Percentiles rank a stretch among this genome's conserved stretches.
Evolutionary conservation across 2,329 filamentous ascomycete genomes (phyloP).

Genomic region (Scedosporium dehoogii): DNA sequence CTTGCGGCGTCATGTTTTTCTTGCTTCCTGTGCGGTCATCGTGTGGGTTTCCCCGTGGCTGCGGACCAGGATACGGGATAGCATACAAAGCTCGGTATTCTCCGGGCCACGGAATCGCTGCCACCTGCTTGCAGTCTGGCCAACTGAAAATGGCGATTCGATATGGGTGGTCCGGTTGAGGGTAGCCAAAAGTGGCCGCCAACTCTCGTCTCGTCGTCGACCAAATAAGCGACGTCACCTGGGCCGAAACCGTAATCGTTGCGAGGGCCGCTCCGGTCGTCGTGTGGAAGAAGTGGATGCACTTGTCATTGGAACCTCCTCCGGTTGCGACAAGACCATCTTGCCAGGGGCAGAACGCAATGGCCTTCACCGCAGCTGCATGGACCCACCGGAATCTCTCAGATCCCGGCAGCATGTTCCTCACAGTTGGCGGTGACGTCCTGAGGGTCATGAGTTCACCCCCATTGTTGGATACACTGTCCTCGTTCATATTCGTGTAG

Average conservation of each 20-base stretch:
- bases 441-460: conserved; percentile 20
- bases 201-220: conserved; percentile 79
- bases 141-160: conserved; percentile 90
- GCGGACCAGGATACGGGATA: conserved; percentile 63
- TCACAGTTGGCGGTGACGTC: conserved; percentile 24
- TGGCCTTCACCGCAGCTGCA: conserved; percentile 86
- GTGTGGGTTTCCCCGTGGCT: conserved; percentile 17
- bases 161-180: conserved; percentile 79
- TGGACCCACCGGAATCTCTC: conserved; percentile 69
- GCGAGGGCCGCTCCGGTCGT: conserved; percentile 74
- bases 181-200: conserved; percentile 86
- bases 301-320: conserved; percentile 86
- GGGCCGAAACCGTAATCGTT: conserved; percentile 83
- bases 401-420: conserved; percentile 40
- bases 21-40: conserved; percentile 5
- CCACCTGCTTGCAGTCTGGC: conserved; percentile 81
- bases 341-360: conserved; percentile 94
- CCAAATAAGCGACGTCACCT: conserved; percentile 91
- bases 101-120: conserved; percentile 74
- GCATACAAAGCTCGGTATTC: conserved; percentile 76
- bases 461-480: conserved; percentile 8
- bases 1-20: conserved; percentile 16
- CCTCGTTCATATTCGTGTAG: conserved; percentile 11
- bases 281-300: conserved; percentile 93
- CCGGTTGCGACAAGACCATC: conserved; percentile 79